These are phyloP conservation scores for Hirschioporus abietinus DNA, from an alignment of 768 basidiomycete species.

Conservation along the genomic window DNA sequence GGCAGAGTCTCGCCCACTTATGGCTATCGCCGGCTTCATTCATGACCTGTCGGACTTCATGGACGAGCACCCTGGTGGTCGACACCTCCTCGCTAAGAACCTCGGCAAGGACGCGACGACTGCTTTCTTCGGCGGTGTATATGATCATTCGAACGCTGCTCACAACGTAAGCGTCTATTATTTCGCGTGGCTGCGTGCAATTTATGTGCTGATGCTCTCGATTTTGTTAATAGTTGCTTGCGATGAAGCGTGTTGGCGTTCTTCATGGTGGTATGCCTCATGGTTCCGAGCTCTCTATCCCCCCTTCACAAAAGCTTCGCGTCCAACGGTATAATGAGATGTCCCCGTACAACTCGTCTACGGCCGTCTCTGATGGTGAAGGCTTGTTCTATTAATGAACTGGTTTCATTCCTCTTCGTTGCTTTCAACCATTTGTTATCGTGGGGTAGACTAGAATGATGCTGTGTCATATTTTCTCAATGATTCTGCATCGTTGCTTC, in stretches of 20 bases:
- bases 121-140: constrained; percentile 91
- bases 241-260: constrained; percentile 58
- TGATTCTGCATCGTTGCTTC: too few relatives aligned
- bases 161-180: constrained; percentile 55
- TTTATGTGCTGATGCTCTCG: constrained; percentile 1
- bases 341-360: neutral
- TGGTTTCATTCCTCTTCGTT: neutral
- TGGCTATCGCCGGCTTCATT: constrained; percentile 89
- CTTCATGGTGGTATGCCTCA: constrained; percentile 49
- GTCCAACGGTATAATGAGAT: constrained; percentile 59
- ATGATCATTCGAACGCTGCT: constrained; percentile 84
- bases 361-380: neutral
- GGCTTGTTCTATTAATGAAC: neutral
- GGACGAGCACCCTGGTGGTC: constrained; percentile 90
- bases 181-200: neutral
- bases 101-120: constrained; percentile 91
- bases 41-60: constrained; percentile 83
- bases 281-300: constrained; percentile 55
- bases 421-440: neutral
- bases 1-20: constrained; percentile 68
- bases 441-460: neutral
- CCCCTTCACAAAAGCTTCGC: constrained; percentile 67
- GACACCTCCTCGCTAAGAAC: constrained; percentile 74
- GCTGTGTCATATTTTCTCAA: too few relatives aligned
- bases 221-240: constrained; percentile 36